These are phyloP conservation scores for Erigeron philadelphicus DNA, from an alignment of 140 eudicot species.

Conservation along the genomic window DNA sequence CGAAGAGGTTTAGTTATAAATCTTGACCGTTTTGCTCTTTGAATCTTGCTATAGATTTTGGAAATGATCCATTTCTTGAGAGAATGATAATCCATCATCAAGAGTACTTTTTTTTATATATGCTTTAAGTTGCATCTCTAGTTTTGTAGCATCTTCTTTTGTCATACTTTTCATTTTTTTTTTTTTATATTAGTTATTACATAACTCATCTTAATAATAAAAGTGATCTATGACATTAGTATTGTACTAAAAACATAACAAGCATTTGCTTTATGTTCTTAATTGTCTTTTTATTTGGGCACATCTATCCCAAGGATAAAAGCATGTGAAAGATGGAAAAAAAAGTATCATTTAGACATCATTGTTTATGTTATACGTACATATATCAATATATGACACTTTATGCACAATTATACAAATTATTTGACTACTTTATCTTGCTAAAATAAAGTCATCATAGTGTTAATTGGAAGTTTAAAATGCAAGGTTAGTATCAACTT, in stretches of 20 bases:
- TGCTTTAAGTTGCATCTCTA: conserved; percentile 20
- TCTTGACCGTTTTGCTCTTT: conserved; percentile 38
- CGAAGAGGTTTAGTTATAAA: conserved; percentile 41
- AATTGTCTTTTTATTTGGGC: background rate
- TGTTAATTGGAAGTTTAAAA: too few relatives aligned
- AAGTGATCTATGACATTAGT: conserved; percentile 12
- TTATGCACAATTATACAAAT: too few relatives aligned
- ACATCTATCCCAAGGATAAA: background rate
- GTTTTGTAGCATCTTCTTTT: conserved; percentile 18
- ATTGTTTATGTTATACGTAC: too few relatives aligned
- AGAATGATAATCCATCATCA: conserved; percentile 17
- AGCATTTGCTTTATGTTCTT: background rate
- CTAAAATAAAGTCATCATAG: too few relatives aligned
- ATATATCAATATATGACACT: too few relatives aligned
- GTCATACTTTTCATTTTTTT: background rate
- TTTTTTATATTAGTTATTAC: conserved; percentile 21
- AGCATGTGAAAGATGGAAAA: background rate
- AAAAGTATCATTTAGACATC: too few relatives aligned
- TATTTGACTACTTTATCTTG: too few relatives aligned
- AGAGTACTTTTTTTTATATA: conserved; percentile 5
- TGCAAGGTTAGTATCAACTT: too few relatives aligned
- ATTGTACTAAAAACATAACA: conserved; percentile 12
- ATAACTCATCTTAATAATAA: conserved; percentile 13
- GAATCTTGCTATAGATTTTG: conserved; percentile 26
- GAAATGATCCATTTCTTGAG: conserved; percentile 26